Conservation (phyloP, 306 rosid species). For the Ammopiptanthus mongolicus region DNA sequence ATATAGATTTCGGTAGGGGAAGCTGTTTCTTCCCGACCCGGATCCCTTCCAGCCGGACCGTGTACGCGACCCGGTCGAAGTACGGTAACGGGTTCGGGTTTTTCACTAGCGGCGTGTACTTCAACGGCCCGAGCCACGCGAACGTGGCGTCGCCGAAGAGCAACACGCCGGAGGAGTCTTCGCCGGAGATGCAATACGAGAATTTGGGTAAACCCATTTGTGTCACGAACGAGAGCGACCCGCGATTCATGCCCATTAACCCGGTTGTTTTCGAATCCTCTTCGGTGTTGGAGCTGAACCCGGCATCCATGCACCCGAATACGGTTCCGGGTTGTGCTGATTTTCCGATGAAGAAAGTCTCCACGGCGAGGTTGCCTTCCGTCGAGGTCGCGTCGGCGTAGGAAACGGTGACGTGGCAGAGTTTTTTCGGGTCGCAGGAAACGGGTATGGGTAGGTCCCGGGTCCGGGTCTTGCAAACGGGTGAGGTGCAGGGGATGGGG, state of each 20-base stretch:
- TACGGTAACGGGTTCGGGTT: conserved; percentile 65
- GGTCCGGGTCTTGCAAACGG: conserved; percentile 60
- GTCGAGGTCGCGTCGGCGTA: conserved; percentile 69
- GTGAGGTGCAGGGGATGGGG: conserved; percentile 55
- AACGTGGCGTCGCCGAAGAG: conserved; percentile 55
- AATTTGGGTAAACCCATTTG: conserved; percentile 69
- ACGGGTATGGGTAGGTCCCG: conserved; percentile 58
- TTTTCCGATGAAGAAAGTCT: conserved; percentile 44
- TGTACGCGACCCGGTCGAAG: conserved; percentile 77
- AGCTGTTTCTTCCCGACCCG: conserved; percentile 38
- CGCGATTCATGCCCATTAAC: conserved; percentile 83
- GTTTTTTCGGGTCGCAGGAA: conserved; percentile 58
- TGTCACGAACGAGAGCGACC: conserved; percentile 58
- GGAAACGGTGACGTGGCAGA: conserved; percentile 66
- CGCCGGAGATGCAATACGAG: conserved; percentile 76
- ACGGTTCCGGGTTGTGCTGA: conserved; percentile 41
- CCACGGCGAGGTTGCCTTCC: conserved; percentile 79
- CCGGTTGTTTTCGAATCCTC: conserved; percentile 82
- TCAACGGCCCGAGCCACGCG: conserved; percentile 56
- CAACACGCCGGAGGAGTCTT: conserved; percentile 57
- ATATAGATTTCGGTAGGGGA: conserved; percentile 35
- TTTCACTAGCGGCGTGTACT: conserved; percentile 66
- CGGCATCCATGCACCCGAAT: conserved; percentile 85
- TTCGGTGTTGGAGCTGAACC: conserved; percentile 58
- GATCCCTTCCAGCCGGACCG: conserved; percentile 66